Conservation (phyloP, 2,329 filamentous ascomycete genomes). For the Scedosporium dehoogii region DNA sequence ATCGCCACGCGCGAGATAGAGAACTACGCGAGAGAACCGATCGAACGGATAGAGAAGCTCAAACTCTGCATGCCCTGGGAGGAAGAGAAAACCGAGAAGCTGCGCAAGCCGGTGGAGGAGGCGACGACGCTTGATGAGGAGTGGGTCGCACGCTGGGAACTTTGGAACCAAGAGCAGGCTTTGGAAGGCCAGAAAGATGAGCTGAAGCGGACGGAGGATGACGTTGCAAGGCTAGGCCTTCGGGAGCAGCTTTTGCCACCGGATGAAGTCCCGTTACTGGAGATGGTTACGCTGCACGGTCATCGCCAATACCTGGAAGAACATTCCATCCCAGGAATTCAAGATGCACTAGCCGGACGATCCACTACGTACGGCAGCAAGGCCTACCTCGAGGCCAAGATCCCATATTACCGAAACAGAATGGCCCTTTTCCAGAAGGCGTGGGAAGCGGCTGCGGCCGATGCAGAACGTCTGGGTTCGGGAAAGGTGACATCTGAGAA, state of each 20-base stretch:
- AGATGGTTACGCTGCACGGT: background rate
- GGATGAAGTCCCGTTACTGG: background rate
- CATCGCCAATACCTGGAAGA: background rate
- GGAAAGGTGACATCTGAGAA: background rate
- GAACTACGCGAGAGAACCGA: background rate
- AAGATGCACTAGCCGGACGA: too few relatives aligned
- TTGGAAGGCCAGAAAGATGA: background rate
- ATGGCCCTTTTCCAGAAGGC: background rate
- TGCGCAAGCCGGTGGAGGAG: background rate
- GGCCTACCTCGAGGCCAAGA: background rate
- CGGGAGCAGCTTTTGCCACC: background rate
- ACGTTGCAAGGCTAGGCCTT: background rate
- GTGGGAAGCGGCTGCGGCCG: background rate
- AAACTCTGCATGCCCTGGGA: background rate
- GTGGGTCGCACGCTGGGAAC: background rate
- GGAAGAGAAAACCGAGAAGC: background rate
- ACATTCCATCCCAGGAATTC: too few relatives aligned
- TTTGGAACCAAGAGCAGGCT: background rate
- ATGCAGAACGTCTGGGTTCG: background rate
- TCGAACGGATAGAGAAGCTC: background rate
- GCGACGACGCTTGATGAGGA: background rate
- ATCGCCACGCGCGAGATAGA: background rate
- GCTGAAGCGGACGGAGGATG: background rate
- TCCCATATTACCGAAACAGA: background rate
- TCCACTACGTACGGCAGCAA: background rate